Base-by-base conservation (phyloP, 2,329 filamentous ascomycete species). In the Balansia obtecta region DNA sequence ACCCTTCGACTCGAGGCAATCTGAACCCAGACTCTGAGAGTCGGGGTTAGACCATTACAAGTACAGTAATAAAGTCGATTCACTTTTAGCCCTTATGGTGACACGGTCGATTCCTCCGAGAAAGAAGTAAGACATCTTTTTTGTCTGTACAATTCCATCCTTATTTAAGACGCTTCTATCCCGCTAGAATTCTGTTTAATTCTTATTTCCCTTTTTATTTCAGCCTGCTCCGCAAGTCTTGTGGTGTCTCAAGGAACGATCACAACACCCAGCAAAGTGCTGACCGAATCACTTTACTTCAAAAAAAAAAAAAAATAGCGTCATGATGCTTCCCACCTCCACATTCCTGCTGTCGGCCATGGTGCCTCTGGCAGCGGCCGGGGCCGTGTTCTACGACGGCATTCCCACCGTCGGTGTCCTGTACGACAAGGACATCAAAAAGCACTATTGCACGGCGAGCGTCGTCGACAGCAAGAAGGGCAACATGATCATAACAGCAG, bases 401-500 rank as follows among this genome's bases (percentile, higher is more conserved):
- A 54, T 54, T 37, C 52, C 52, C 4, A 37, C 44, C 11, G 50
- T 54, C 10, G 52, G 52, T 1, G 50, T 50, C 9, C 50, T 54
- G 11, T 52, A 52, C 34, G 34, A 40, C 40, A 33, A 33, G 12
- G 39, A 48, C 18, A 22, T 46, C 27, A 45, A 40, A n/a, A 13
- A 50, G 30, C 52, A 54, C 40, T 50, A 38, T 30, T 54, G 52
- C 50, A 52, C 50, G 6, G 52, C 52, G 22, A 52, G 50, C 44
- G 47, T 54, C 12, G 49, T 54, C 34, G 50, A 50, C 15, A 54
- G 52, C 50, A 27, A 32, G 12, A 37, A 43, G 30, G 46, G 50
- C 27, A 52, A 54, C 39, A 50, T 54, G 6, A 50, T 54, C 45
- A 48, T 54, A 15, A 54, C 52, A n/a, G 52, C 52, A 11, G 45